These are phyloP conservation scores for Jacaranda copaia DNA, from an alignment of 257 asterid species.

Conservation along the genomic window DNA sequence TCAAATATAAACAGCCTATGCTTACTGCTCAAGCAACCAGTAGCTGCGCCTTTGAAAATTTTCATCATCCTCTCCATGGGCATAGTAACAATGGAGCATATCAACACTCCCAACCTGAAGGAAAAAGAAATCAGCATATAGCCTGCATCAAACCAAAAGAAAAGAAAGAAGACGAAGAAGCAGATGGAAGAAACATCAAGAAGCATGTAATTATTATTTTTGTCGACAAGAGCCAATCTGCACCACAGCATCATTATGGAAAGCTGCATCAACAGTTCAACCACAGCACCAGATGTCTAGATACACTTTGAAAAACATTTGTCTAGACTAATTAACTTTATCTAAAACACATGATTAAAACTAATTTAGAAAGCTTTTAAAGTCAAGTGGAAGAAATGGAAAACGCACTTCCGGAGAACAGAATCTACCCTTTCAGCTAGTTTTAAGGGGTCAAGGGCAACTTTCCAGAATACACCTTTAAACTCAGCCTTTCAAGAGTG, in stretches of 20 bases:
- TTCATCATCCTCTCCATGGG: slow-evolving; percentile 97
- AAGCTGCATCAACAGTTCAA: slow-evolving; percentile 1
- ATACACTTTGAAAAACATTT: not conserved
- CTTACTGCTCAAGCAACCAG: slow-evolving; percentile 99
- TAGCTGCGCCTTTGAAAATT: slow-evolving; percentile 96
- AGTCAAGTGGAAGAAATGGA: too few species aligned
- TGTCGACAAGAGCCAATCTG: slow-evolving; percentile 17
- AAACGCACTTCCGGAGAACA: too few species aligned
- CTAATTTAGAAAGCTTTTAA: too few species aligned
- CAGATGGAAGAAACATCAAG: slow-evolving; percentile 18
- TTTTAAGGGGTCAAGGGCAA: too few species aligned
- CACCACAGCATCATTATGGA: slow-evolving; percentile 19
- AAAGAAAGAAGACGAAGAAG: not conserved
- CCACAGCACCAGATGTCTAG: not conserved
- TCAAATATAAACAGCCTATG: slow-evolving; percentile 35
- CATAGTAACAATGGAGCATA: slow-evolving; percentile 96
- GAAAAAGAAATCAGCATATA: slow-evolving; percentile 35
- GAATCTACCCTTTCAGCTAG: too few species aligned
- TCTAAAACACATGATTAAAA: not conserved
- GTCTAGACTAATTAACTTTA: slow-evolving; percentile 11
- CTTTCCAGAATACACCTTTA: too few species aligned
- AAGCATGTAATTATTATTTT: slow-evolving; percentile 12
- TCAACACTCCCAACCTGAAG: slow-evolving; percentile 96
- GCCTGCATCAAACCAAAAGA: slow-evolving; percentile 3
- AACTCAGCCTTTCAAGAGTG: too few species aligned